Percentiles rank a stretch among this genome's conserved stretches.
These are phyloP conservation scores for Limnomonas spitsbergensis DNA, from an alignment of 139 green algal species.

Conservation along the genomic window DNA sequence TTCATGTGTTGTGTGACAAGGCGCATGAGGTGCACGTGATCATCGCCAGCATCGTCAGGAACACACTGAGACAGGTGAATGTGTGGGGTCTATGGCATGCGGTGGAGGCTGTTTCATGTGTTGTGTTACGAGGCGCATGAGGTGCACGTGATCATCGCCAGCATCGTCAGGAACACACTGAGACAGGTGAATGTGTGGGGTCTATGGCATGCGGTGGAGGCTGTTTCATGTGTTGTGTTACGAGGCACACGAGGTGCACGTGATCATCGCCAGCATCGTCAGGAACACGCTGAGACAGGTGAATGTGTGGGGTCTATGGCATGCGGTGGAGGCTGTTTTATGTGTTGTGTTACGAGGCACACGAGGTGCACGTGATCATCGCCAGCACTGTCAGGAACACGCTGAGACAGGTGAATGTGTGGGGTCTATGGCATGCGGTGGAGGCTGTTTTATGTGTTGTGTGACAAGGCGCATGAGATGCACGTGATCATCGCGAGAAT, in stretches of 20 bases:
- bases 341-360: neutral
- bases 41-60: neutral
- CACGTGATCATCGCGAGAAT: neutral
- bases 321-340: neutral
- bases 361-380: neutral
- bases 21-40: constrained; percentile 14
- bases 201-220: neutral
- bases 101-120: neutral
- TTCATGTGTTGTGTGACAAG: neutral
- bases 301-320: neutral
- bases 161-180: neutral
- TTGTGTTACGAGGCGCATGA: neutral
- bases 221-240: neutral
- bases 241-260: constrained; percentile 4
- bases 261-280: constrained; percentile 11
- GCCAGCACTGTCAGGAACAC: neutral
- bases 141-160: constrained; percentile 9
- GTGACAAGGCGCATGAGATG: neutral
- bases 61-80: constrained; percentile 1
- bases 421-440: too few species aligned
- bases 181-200: constrained; percentile 5
- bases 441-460: too few species aligned
- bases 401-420: too few species aligned
- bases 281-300: neutral
- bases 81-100: neutral